Evolutionary conservation across 176 grass and related monocot genomes (phyloP).

Genomic region (Eragrostis curvula): DNA sequence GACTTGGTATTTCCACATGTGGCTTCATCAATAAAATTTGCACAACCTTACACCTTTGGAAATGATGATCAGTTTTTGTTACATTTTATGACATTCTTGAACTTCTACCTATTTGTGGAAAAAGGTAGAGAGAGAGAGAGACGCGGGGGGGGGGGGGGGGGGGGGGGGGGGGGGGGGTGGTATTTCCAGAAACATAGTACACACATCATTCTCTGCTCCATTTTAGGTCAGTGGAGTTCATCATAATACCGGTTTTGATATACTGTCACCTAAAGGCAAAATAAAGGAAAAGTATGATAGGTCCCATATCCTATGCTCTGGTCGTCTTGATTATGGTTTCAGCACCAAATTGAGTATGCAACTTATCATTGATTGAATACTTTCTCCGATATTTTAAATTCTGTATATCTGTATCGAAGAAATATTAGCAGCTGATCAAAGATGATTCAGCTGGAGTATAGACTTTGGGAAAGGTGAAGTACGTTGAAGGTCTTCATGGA

Average conservation of each 20-base stretch:
- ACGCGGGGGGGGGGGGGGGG: no score
- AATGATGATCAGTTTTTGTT: background rate
- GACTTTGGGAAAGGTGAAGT: no score
- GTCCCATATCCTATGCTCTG: constrained; percentile 26
- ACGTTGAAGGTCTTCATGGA: no score
- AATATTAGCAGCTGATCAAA: background rate
- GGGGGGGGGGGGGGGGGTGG: no score
- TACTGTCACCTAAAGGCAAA: constrained; percentile 18
- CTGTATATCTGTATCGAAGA: background rate
- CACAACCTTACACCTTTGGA: background rate
- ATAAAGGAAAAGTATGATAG: background rate
- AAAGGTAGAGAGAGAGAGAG: no score
- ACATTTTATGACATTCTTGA: background rate
- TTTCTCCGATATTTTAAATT: constrained; percentile 5
- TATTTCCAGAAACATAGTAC: no score
- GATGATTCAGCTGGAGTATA: no score
- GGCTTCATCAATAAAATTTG: background rate
- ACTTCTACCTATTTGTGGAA: constrained; percentile 16
- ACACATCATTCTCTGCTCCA: no score
- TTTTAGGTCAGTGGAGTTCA: no score
- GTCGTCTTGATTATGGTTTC: background rate
- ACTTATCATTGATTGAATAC: constrained; percentile 5
- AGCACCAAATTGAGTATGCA: constrained; percentile 15
- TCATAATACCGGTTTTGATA: background rate
- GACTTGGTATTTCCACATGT: constrained; percentile 8